Evolutionary conservation across 2,329 filamentous ascomycete genomes (phyloP), one percentile per base, ranked within the genome.

Genomic region (Colletotrichum tanaceti): DNA sequence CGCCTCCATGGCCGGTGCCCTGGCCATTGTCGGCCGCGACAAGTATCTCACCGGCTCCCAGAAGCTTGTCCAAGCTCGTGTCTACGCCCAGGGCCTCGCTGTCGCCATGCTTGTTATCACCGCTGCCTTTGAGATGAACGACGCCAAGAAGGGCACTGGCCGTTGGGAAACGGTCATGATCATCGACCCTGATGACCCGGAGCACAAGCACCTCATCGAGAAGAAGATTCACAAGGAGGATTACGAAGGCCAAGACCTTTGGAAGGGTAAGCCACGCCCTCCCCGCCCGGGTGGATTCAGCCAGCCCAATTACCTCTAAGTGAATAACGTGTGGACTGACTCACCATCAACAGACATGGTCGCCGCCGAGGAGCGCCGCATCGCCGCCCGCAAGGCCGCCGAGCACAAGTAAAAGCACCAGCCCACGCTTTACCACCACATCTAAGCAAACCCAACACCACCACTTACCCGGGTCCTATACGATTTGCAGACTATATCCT

Each of bases 1-100:
- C 16, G 91, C 91, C 46, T 90, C 89, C 74, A 95, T 98, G 89
- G 89, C 86, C 68, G 80, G 90, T 49, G 90, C 93, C 5, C 87
- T 96, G 73, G 89, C 85, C 63, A 78, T 97, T 38, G 93, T 98
- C 71, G 89, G 91, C 76, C 88, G 93, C 71, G 93, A 93, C 78
- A 90, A 87, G 72, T 92, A 90, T 77, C 85, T 97, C 54, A 88
- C 86, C 58, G 90, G 89, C 2, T 83, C 87, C 70, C 94, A 98
- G 85, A 97, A 97, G 86, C 83, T 98, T 24, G 94, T 98, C 18
- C 94, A 98, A 85, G 94, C 94, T 28, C 91, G 94, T 87, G 91
- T 98, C 72, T 97, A 97, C 81, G 94, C 94, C 4, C 94, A 98
- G 83, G 93, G 92, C 6, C 83, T 97, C 74, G 97, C 94, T 5